phyloP scores from a whole-genome alignment of 495 filamentous ascomycete genomes.

The Talaromyces thailandensis region DNA sequence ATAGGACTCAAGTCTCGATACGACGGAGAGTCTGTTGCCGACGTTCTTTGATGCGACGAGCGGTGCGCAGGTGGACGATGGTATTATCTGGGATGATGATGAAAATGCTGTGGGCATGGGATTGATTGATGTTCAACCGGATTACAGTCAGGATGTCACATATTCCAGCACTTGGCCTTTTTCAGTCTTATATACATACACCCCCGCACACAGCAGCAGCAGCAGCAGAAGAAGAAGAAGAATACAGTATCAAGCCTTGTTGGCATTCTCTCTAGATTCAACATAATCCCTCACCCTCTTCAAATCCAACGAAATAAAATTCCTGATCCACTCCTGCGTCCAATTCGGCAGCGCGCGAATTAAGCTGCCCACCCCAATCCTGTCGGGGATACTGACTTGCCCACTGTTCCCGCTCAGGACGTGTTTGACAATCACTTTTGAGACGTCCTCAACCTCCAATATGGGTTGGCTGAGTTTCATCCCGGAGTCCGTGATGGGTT shows the following conservation, averaged over 20 bases:
- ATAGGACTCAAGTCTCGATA: too few species aligned
- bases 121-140: neutral
- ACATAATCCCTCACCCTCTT: conserved; percentile 11
- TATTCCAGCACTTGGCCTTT: neutral
- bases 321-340: conserved; percentile 29
- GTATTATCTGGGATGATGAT: neutral
- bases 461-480: conserved; percentile 27
- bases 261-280: neutral
- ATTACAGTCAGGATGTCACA: neutral
- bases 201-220: too few species aligned
- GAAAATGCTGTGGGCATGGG: neutral
- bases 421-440: conserved; percentile 30
- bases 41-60: too few species aligned
- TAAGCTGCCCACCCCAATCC: conserved; percentile 15
- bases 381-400: conserved; percentile 27
- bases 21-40: too few species aligned
- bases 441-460: conserved; percentile 27
- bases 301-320: conserved; percentile 18
- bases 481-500: conserved; percentile 28
- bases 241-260: neutral
- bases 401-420: conserved; percentile 33
- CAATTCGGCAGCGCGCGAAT: conserved; percentile 31
- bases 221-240: too few species aligned
- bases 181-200: neutral
- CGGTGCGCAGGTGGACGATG: neutral